Evolutionary conservation across 176 grass and related monocot species (phyloP), one percentile per base, ranked within the genome.

Genomic region (Triticum dicoccoides): DNA sequence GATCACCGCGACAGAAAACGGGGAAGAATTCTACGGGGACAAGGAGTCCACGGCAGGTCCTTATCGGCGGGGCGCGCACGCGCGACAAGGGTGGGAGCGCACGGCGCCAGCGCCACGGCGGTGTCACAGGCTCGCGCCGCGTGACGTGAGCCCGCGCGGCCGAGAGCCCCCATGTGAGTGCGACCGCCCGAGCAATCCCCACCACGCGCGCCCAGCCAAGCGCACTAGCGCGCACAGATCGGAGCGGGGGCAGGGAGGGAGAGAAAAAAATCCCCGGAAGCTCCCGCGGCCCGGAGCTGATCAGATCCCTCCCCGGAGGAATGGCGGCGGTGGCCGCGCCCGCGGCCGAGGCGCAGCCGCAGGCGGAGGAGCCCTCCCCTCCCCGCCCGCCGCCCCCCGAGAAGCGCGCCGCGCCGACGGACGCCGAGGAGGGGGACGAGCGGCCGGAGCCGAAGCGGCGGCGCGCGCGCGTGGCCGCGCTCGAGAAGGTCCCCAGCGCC

Each of bases 291-390:
- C 65, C 44, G 61, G 24, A 6, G 78, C 47, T 17, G 69, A 64
- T 68, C 38, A 37, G 21, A 61, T 65, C 64, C 65, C 54, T 59
- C 54, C 18, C 18, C 3, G 29, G 29, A 0, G 38, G 1, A 71
- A 86, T 86, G 84, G 88, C 88, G 39, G 73, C 83, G 70, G 73
- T 47, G 84, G 88, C 88, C 9, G 72, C 73, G 84, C 84, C 88
- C 9, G 72, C 77, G 61, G 61, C 64, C n/a, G 66, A 64, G n/a
- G 39, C 41, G 52, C 47, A 35, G 14, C 34, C 25, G 0, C 49
- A 37, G 15, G 45, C 27, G 0, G 83, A 25, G 23, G 78, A 39
- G 51, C 13, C 45, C 6, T 5, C 77, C 9, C 11, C 56, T 44
- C 79, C 63, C 44, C 44, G 73, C 51, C 65, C 81, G 18, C 18